Base-by-base conservation (phyloP, 2,329 filamentous ascomycete genomes). In the Sarocladium kiliense region DNA sequence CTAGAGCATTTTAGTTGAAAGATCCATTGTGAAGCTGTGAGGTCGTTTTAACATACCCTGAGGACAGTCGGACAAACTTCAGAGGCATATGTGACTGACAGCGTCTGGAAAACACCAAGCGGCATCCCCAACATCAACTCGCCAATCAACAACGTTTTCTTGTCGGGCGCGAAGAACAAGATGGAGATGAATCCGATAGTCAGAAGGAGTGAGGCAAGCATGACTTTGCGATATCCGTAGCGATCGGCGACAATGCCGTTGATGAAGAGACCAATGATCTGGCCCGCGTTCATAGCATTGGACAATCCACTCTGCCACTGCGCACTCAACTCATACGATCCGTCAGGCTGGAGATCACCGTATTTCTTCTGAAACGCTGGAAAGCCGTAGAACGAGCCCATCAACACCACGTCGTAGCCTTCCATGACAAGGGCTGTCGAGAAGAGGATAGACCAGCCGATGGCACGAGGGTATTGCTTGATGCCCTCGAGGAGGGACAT, bases 241-340 rank as follows among this genome's bases (percentile, higher is more conserved):
- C 76, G 72, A 63, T 87, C 82, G 2, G 81, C 80, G n/a, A 84
- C 65, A 67, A 76, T 80, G 34, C 84, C 84, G 63, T 84, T 85
- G 62, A 85, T 69, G 58, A 84, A 66, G 19, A 86, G 68, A 3
- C 85, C 85, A 44, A 87, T 71, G 49, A 88, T 80, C 62, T 84
- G 80, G n/a, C 84, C 85, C 21, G 78, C 76, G 57, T 76, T 71
- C 56, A 76, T 76, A 10, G 77, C 80, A 61, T 78, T 77, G 60
- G 73, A 78, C 23, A 82, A 68, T 11, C 78, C 79, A 1, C 78
- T 73, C 64, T 82, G 80, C 79, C 79, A 82, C 5, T 71, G 65
- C 2, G 78, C 44, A 14, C 14, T 32, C 18, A 54, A 36, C 53
- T 54, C 21, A 19, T 53, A 53, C 16, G 23, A 63, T 58, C 72